Evolutionary conservation across 345 rosid genomes (phyloP), one percentile per base, ranked within the genome.

Genomic region (Syzygium jambos): DNA sequence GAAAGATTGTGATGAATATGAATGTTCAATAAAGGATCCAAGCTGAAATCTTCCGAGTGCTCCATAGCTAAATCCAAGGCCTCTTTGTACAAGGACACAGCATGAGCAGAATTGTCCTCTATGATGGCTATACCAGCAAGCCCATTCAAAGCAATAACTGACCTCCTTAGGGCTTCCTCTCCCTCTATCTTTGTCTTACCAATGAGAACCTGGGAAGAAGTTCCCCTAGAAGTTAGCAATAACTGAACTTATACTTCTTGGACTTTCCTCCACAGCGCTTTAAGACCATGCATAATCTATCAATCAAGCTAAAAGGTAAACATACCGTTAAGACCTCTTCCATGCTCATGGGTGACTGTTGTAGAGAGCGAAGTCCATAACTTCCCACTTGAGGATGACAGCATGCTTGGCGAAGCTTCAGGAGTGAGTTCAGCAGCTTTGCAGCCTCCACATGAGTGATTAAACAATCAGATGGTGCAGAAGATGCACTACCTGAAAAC

Each of bases 321-420:
- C 91, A 22, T 88, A 95, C 99, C 98, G 92, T 92, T 88, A 95
- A 88, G 89, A 97, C 94, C 91, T 97, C 98, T 87, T 95, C 98
- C 99, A 97, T 97, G 34, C 98, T 94, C 98, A 97, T 96, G 86
- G 99, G 99, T 22, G 96, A 89, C 85, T 97, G 98, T 84, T 97
- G 99, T 92, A 96, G 87, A 87, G 99, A 93, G 84, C 98, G 98
- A 88, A 97, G 85, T 78, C 99, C 98, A 87, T 96, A 97, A 88
- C 98, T 96, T 90, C 99, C 99, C 27, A 97, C 98, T 96, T 97
- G 99, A 87, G 99, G 99, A 88, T 97, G 98, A 92, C 99, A 97
- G 90, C 99, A 97, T 89, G 99, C 99, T 89, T 97, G 99, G 61
- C 99, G 99, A 93, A 97, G 97, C 91, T 96, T 97, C 94, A 97